Conservation (phyloP, 768 basidiomycete genomes). For the Mycena pura region DNA sequence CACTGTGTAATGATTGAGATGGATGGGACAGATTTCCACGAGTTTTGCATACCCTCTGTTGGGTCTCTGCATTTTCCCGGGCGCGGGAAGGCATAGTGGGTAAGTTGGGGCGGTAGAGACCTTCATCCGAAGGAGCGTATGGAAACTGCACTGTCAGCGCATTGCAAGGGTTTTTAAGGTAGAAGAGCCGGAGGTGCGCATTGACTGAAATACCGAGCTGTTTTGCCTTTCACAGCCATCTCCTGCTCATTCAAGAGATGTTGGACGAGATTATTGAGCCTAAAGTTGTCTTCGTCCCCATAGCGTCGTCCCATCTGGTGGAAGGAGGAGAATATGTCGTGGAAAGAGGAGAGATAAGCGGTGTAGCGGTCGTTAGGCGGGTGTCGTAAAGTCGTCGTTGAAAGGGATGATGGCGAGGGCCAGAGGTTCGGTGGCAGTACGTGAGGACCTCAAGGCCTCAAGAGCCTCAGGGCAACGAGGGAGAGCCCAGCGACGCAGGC, state of each 20-base stretch:
- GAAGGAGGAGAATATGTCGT: background rate
- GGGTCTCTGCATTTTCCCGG: too few relatives aligned
- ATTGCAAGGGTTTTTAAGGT: background rate
- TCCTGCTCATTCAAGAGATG: background rate
- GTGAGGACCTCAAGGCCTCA: background rate
- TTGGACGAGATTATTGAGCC: background rate
- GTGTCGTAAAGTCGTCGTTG: background rate
- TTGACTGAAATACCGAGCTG: background rate
- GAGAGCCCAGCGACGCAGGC: background rate
- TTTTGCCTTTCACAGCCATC: background rate
- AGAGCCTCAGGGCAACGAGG: background rate
- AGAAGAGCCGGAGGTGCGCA: background rate
- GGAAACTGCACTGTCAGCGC: background rate
- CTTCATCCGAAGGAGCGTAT: too few relatives aligned
- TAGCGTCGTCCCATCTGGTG: background rate
- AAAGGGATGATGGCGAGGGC: background rate
- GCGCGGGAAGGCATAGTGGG: too few relatives aligned
- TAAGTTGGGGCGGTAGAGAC: too few relatives aligned
- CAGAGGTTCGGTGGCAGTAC: background rate
- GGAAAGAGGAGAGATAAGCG: background rate
- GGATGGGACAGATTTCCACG: background rate
- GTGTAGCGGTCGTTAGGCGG: background rate
- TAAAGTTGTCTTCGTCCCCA: background rate
- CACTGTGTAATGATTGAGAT: background rate
- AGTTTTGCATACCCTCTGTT: background rate